A percentile compares a stretch with the other conserved stretches of the same genome.
phyloP scores from a whole-genome alignment of 345 rosid genomes.

The Leavenworthia alabamica region DNA sequence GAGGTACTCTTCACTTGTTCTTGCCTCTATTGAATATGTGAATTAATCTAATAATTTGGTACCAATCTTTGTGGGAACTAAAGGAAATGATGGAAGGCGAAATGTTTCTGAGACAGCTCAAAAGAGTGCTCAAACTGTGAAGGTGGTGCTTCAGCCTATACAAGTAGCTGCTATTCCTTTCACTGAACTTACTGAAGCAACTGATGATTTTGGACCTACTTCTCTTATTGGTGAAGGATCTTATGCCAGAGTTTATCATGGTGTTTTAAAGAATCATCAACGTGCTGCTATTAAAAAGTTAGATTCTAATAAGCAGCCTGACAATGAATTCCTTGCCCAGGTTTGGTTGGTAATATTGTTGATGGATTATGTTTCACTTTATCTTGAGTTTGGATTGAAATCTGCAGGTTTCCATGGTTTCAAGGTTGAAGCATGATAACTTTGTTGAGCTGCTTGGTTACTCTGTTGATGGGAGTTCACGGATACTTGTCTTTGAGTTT shows the following conservation, averaged over 20 bases:
- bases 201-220: constrained; percentile 42
- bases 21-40: too few species aligned
- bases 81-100: constrained; percentile 42
- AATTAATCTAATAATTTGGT: too few species aligned
- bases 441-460: constrained; percentile 64
- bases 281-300: constrained; percentile 54
- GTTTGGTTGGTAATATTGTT: background rate
- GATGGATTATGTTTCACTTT: background rate
- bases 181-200: constrained; percentile 48
- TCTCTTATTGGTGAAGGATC: constrained; percentile 67
- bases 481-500: constrained; percentile 62
- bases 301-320: constrained; percentile 55
- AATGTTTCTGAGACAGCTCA: constrained; percentile 48
- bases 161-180: constrained; percentile 51
- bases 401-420: constrained; percentile 67
- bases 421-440: constrained; percentile 58
- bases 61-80: background rate
- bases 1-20: too few species aligned
- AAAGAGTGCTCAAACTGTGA: constrained; percentile 46
- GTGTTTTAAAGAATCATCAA: constrained; percentile 41
- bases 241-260: constrained; percentile 55
- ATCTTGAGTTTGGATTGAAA: background rate
- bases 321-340: constrained; percentile 36
- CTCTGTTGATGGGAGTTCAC: constrained; percentile 55
- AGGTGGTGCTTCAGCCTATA: constrained; percentile 53